These are phyloP conservation scores for Phyllosticta citriasiana DNA, from an alignment of 2,329 filamentous ascomycete genomes.

Conservation along the genomic window DNA sequence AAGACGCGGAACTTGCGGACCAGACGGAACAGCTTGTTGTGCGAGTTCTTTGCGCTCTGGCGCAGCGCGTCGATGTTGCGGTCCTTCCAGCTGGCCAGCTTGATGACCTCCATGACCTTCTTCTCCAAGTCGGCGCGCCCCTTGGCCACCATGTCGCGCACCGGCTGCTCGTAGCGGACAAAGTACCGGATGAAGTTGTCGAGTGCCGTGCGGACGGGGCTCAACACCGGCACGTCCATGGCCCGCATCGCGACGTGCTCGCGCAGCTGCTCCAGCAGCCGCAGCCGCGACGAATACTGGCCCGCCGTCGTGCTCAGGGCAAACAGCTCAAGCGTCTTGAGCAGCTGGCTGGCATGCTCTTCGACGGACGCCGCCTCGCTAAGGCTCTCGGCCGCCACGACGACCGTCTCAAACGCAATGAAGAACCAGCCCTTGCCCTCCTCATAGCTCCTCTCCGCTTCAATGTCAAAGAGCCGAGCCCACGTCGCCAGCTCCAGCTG, in stretches of 20 bases:
- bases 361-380: conserved; percentile 47
- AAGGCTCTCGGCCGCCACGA: conserved; percentile 63
- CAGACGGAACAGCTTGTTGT: conserved; percentile 83
- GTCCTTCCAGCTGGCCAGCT: conserved; percentile 95
- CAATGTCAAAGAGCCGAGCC: conserved; percentile 78
- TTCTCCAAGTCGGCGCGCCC: conserved; percentile 75
- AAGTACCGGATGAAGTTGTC: conserved; percentile 71
- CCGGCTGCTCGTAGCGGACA: conserved; percentile 55
- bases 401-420: conserved; percentile 80
- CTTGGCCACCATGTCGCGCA: conserved; percentile 54
- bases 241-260: conserved; percentile 55
- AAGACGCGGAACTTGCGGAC: conserved; percentile 81
- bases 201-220: conserved; percentile 53
- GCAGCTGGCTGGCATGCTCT: conserved; percentile 55
- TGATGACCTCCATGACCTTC: conserved; percentile 83
- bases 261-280: conserved; percentile 52
- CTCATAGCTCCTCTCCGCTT: conserved; percentile 63
- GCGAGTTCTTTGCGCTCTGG: conserved; percentile 82
- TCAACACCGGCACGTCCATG: conserved; percentile 40
- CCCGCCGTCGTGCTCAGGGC: conserved; percentile 70
- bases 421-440: conserved; percentile 94
- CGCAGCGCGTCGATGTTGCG: conserved; percentile 84
- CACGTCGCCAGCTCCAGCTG: conserved; percentile 86
- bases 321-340: conserved; percentile 71
- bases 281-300: conserved; percentile 65